phyloP scores from a whole-genome alignment of 139 green algal species.

The Micractinium conductrix region DNA sequence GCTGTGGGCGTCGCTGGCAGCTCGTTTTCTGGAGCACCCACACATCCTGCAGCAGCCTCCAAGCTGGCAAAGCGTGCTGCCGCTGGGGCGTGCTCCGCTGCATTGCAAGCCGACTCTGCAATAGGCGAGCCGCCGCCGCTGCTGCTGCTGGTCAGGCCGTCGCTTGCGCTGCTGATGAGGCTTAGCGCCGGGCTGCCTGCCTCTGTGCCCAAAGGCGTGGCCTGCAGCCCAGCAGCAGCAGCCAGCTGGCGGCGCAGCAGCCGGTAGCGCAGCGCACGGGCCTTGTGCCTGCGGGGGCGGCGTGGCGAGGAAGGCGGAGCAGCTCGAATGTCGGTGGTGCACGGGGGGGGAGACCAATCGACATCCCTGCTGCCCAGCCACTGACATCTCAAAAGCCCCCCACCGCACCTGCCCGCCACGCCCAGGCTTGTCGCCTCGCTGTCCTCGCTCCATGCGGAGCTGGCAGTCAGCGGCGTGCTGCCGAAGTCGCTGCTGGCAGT shows the following conservation, averaged over 20 bases:
- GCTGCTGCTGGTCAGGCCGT: neutral
- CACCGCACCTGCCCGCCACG: slow-evolving; percentile 15
- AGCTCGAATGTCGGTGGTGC: too few species aligned
- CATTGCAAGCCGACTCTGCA: neutral
- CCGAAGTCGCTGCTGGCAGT: neutral
- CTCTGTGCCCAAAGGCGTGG: too few species aligned
- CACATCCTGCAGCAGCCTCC: neutral
- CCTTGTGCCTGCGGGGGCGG: slow-evolving; percentile 18
- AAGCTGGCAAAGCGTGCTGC: too few species aligned
- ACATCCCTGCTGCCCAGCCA: neutral
- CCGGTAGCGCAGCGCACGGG: slow-evolving; percentile 21
- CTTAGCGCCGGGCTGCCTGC: too few species aligned
- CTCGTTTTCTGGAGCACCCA: too few species aligned
- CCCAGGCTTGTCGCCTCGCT: slow-evolving; percentile 10
- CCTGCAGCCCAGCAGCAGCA: neutral
- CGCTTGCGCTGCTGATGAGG: neutral
- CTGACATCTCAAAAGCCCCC: neutral
- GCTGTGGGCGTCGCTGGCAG: neutral
- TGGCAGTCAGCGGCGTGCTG: neutral
- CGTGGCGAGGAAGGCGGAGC: neutral
- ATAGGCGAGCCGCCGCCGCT: neutral
- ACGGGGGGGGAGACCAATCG: too few species aligned
- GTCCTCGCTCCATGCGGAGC: neutral
- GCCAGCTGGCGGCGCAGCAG: slow-evolving; percentile 29
- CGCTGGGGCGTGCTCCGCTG: too few species aligned